Evolutionary conservation across 2,329 filamentous ascomycete species (phyloP).

Genomic region (Fusarium lateritium): DNA sequence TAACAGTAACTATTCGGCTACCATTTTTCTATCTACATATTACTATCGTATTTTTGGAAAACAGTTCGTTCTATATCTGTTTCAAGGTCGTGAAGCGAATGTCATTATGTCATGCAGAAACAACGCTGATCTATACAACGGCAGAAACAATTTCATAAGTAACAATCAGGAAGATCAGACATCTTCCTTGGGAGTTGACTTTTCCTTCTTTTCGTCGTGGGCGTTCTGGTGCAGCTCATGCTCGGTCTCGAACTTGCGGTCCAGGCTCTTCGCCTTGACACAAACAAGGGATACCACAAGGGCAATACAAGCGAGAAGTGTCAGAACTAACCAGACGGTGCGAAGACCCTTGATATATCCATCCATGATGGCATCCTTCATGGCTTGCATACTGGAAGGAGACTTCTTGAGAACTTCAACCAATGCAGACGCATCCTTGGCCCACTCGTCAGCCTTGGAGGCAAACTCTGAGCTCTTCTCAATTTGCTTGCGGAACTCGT

Average conservation of each 20-base stretch:
- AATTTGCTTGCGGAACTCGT: conserved; percentile 69
- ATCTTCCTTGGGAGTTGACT: conserved; percentile 5
- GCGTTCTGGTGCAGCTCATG: conserved; percentile 24
- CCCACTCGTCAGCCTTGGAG: conserved; percentile 59
- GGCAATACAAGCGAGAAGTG: conserved; percentile 49
- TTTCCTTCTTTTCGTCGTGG: conserved; percentile 7
- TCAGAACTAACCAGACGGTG: conserved; percentile 53
- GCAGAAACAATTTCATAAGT: background rate
- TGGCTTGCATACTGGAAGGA: conserved; percentile 49
- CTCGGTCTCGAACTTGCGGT: conserved; percentile 45
- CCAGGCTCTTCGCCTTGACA: conserved; percentile 42
- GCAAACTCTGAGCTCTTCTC: conserved; percentile 63
- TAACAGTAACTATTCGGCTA: too few species aligned
- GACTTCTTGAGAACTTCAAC: conserved; percentile 64
- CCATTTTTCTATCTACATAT: too few species aligned
- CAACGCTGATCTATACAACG: background rate
- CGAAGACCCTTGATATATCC: conserved; percentile 54
- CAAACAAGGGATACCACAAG: conserved; percentile 35
- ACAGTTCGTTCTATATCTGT: background rate
- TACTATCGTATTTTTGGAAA: too few species aligned
- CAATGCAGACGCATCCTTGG: conserved; percentile 70
- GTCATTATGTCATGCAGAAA: background rate
- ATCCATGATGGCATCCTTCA: conserved; percentile 48
- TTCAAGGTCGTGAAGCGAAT: background rate
- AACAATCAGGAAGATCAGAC: conserved; percentile 18